Conservation (phyloP, 306 rosid species). For the Quercus berberidifolia region DNA sequence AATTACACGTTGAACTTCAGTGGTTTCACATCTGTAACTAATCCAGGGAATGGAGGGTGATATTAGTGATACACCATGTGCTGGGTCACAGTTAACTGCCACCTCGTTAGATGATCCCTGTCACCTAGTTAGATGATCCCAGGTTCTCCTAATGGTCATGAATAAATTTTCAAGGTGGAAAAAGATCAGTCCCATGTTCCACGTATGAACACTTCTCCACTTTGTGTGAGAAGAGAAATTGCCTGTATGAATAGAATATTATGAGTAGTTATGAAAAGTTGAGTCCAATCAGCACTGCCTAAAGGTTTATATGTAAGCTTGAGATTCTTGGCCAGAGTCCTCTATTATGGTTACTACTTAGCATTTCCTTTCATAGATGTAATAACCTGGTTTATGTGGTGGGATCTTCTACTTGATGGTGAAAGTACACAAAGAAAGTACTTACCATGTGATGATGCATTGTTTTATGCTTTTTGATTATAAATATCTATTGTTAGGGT, state of each 20-base stretch:
- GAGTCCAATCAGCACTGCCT: neutral
- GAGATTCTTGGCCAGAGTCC: neutral
- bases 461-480: neutral
- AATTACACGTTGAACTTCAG: neutral
- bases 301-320: neutral
- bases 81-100: neutral
- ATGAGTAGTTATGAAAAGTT: neutral
- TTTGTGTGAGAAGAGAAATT: neutral
- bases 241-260: neutral
- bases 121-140: neutral
- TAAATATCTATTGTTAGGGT: neutral
- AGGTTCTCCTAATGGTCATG: neutral
- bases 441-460: neutral
- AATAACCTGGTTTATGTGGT: neutral
- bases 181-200: neutral
- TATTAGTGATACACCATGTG: neutral
- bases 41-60: neutral
- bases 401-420: neutral
- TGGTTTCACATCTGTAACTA: neutral
- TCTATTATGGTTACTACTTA: neutral
- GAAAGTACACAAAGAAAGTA: neutral
- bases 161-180: neutral
- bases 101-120: neutral
- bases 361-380: neutral
- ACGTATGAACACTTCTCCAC: neutral